These are phyloP conservation scores for Aaosphaeria pasadenensis DNA, from an alignment of 2,329 filamentous ascomycete species.

Conservation along the genomic window DNA sequence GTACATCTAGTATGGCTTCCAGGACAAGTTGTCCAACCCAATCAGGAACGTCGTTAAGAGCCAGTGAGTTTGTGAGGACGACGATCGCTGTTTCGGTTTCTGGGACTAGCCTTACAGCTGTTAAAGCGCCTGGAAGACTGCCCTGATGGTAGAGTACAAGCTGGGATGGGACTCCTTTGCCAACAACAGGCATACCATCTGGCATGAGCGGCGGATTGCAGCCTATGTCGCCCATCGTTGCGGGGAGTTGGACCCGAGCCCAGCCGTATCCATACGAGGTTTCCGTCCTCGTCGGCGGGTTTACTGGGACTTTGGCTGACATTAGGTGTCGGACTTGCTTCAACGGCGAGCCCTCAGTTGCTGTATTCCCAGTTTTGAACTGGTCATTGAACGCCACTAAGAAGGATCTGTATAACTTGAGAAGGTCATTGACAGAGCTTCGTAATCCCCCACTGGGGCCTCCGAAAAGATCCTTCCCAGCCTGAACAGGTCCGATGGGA, in stretches of 20 bases:
- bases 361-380: neutral
- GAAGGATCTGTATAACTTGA: neutral
- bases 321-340: neutral
- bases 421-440: neutral
- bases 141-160: constrained; percentile 23
- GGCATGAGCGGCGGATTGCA: neutral
- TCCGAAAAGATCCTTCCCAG: neutral
- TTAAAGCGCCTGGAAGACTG: constrained; percentile 14
- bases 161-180: constrained; percentile 6
- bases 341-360: neutral
- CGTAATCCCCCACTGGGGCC: neutral
- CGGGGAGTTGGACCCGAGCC: neutral
- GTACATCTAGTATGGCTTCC: constrained; percentile 5
- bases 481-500: neutral
- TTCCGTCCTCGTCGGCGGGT: neutral
- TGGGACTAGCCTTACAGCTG: constrained; percentile 18
- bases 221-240: neutral
- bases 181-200: constrained; percentile 3
- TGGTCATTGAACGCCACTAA: neutral
- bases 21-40: constrained; percentile 16
- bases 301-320: neutral
- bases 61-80: constrained; percentile 18
- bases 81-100: constrained; percentile 26
- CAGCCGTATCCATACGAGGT: neutral
- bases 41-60: constrained; percentile 13